Conservation (phyloP, 2,329 filamentous ascomycete genomes). For the Aspergillus ochraceus region DNA sequence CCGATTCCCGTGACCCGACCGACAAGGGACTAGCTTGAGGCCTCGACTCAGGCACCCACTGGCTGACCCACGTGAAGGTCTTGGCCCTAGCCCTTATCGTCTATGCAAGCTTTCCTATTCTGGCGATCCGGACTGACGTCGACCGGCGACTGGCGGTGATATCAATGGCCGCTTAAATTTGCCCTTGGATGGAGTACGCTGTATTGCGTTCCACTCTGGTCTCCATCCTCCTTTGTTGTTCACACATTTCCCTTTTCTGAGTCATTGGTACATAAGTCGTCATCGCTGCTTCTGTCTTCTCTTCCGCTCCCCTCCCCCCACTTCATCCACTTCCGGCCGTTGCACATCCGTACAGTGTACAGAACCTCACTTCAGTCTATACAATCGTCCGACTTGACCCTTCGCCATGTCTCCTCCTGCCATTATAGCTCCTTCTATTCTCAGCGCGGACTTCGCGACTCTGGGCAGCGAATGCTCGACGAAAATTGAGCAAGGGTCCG, state of each 20-base stretch:
- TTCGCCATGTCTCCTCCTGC: slow-evolving; percentile 77
- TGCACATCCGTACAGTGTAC: background rate
- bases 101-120: slow-evolving; percentile 14
- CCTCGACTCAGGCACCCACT: slow-evolving; percentile 15
- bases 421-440: slow-evolving; percentile 97
- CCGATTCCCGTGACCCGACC: slow-evolving; percentile 12
- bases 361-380: background rate
- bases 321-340: background rate
- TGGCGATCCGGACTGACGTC: slow-evolving; percentile 25
- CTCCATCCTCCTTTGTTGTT: slow-evolving; percentile 8
- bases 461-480: slow-evolving; percentile 82
- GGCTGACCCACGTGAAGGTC: slow-evolving; percentile 11
- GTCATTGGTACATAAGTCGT: slow-evolving; percentile 3
- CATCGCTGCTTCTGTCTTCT: slow-evolving; percentile 5
- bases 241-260: background rate
- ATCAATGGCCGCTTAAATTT: slow-evolving; percentile 12
- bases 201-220: slow-evolving; percentile 3
- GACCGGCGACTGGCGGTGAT: slow-evolving; percentile 19
- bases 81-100: slow-evolving; percentile 27
- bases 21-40: slow-evolving; percentile 1
- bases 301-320: slow-evolving; percentile 4
- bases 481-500: slow-evolving; percentile 82
- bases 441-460: slow-evolving; percentile 91
- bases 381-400: background rate
- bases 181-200: slow-evolving; percentile 2